Evolutionary conservation across 768 basidiomycete genomes (phyloP).

Genomic region (Xerocomellus amylosporus): DNA sequence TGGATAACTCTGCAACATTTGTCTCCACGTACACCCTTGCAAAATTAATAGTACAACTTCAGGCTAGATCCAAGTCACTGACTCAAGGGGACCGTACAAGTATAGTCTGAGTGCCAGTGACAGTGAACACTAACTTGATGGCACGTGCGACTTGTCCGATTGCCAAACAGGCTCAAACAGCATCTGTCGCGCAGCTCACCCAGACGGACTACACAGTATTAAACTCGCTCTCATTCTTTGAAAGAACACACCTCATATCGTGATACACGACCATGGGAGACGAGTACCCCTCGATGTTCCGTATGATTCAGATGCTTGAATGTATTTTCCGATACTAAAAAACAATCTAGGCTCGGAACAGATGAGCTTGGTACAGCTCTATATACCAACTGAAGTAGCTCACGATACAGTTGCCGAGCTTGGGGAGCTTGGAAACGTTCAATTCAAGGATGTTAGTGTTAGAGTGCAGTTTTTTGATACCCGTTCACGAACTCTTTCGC

Average conservation of each 20-base stretch:
- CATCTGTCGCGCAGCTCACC: too few species aligned
- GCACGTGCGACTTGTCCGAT: background rate
- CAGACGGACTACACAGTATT: background rate
- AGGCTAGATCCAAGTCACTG: too few species aligned
- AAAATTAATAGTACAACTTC: too few species aligned
- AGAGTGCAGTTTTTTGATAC: background rate
- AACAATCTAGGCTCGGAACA: slow-evolving; percentile 77
- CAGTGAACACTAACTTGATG: too few species aligned
- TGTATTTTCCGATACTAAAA: slow-evolving; percentile 4
- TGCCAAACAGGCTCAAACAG: slow-evolving; percentile 26
- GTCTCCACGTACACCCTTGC: background rate
- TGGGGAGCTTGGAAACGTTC: slow-evolving; percentile 91
- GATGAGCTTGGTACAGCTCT: slow-evolving; percentile 98
- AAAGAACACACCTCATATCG: background rate
- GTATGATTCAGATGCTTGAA: slow-evolving; percentile 38
- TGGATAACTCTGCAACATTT: background rate
- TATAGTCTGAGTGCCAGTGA: too few species aligned
- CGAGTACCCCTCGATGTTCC: slow-evolving; percentile 82
- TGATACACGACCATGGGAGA: slow-evolving; percentile 52
- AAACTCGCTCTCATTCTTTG: background rate
- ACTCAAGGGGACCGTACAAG: too few species aligned
- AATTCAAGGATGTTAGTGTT: slow-evolving; percentile 91
- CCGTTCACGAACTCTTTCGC: slow-evolving; percentile 3
- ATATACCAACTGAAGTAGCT: slow-evolving; percentile 94
- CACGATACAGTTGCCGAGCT: slow-evolving; percentile 96